Evolutionary conservation across 2,329 filamentous ascomycete species (phyloP).

Genomic region (Diatrype stigma): DNA sequence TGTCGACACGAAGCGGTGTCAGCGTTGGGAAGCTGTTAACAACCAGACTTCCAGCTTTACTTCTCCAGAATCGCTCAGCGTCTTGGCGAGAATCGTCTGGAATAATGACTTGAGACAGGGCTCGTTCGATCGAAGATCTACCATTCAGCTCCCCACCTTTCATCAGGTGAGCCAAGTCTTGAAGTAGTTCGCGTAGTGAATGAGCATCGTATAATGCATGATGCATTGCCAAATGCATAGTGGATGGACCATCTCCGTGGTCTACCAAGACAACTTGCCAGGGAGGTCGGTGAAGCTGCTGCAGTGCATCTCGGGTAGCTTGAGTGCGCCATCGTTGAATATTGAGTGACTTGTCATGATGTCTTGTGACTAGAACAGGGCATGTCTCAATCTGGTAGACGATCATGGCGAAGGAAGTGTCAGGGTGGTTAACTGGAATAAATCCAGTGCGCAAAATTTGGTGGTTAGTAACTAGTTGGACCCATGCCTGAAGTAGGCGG

Average conservation of each 20-base stretch:
- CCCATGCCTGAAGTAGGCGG: slow-evolving; percentile 57
- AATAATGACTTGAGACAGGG: slow-evolving; percentile 39
- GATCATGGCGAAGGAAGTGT: slow-evolving; percentile 70
- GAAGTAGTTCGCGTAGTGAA: slow-evolving; percentile 63
- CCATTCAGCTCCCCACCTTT: slow-evolving; percentile 8
- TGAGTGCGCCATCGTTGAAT: slow-evolving; percentile 34
- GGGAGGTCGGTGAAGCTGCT: slow-evolving; percentile 48
- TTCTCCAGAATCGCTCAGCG: slow-evolving; percentile 59
- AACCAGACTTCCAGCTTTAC: slow-evolving; percentile 46
- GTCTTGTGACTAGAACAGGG: slow-evolving; percentile 15
- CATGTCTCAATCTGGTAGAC: slow-evolving; percentile 39
- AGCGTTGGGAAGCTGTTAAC: slow-evolving; percentile 73
- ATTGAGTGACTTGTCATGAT: slow-evolving; percentile 21
- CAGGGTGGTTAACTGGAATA: slow-evolving; percentile 52
- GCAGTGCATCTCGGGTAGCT: slow-evolving; percentile 29
- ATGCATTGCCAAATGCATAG: slow-evolving; percentile 55
- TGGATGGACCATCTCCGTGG: slow-evolving; percentile 6
- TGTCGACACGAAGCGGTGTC: slow-evolving; percentile 53
- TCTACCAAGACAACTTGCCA: slow-evolving; percentile 58
- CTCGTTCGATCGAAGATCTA: slow-evolving; percentile 25
- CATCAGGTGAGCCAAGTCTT: slow-evolving; percentile 44
- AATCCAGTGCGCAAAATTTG: slow-evolving; percentile 78
- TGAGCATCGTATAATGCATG: slow-evolving; percentile 85
- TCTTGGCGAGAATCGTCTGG: slow-evolving; percentile 22
- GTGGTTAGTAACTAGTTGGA: slow-evolving; percentile 46